phyloP scores from a whole-genome alignment of 1,139 yeast genomes.

The Williopsis jadinii region DNA sequence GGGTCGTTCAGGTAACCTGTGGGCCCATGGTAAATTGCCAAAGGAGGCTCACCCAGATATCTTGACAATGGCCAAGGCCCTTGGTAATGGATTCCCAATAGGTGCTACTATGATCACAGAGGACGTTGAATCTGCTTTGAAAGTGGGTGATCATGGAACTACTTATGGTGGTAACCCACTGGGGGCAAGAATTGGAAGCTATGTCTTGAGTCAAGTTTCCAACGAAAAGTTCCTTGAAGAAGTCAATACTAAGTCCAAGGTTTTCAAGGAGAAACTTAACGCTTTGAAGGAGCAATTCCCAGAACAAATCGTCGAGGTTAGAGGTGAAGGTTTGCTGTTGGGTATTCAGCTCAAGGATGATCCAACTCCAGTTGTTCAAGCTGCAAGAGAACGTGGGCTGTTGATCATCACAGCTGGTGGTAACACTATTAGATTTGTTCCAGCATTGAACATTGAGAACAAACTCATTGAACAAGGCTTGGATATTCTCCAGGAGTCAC shows the following conservation, averaged over 20 bases:
- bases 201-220: slow-evolving; percentile 64
- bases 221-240: slow-evolving; percentile 49
- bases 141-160: slow-evolving; percentile 96
- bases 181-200: slow-evolving; percentile 74
- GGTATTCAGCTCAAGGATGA: slow-evolving; percentile 72
- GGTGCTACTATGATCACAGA: slow-evolving; percentile 90
- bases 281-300: slow-evolving; percentile 51
- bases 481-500: slow-evolving; percentile 49
- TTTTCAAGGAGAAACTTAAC: slow-evolving; percentile 44
- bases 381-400: slow-evolving; percentile 73
- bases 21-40: slow-evolving; percentile 84
- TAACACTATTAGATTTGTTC: slow-evolving; percentile 84
- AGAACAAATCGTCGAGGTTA: slow-evolving; percentile 52
- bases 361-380: slow-evolving; percentile 57
- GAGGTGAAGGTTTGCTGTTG: slow-evolving; percentile 83
- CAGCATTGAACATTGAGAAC: slow-evolving; percentile 80
- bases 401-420: slow-evolving; percentile 86
- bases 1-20: slow-evolving; percentile 84
- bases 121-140: slow-evolving; percentile 59
- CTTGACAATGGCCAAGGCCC: slow-evolving; percentile 88
- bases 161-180: slow-evolving; percentile 97
- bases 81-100: slow-evolving; percentile 97
- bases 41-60: slow-evolving; percentile 88
- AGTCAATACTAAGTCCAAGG: slow-evolving; percentile 53
- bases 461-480: slow-evolving; percentile 66